Conservation (phyloP, 768 basidiomycete species). For the Panaeolus papilionaceus region DNA sequence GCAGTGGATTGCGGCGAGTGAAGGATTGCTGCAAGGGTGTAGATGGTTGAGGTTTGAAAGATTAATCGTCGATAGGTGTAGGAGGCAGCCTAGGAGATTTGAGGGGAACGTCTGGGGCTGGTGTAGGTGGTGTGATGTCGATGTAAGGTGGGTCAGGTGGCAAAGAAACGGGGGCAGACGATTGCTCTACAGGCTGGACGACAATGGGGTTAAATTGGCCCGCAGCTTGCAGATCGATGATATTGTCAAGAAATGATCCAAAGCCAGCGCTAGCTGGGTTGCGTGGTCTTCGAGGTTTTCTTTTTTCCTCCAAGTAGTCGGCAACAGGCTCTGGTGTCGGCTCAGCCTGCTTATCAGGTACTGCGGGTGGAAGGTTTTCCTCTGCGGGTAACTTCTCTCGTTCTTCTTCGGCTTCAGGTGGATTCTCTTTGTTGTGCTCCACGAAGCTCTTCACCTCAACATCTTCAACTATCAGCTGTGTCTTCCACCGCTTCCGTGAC, state of each 20-base stretch:
- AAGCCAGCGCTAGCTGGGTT: not conserved
- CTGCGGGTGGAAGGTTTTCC: not conserved
- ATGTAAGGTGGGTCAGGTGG: not conserved
- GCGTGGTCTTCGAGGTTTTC: constrained; percentile 5
- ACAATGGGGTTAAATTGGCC: not conserved
- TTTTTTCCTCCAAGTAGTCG: constrained; percentile 6
- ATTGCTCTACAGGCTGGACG: not conserved
- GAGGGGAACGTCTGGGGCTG: not conserved
- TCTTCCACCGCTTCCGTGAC: not conserved
- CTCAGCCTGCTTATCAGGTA: not conserved
- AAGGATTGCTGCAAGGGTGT: not conserved
- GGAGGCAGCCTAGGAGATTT: not conserved
- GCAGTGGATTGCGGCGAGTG: not conserved
- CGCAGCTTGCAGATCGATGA: constrained; percentile 1
- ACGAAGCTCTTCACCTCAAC: not conserved
- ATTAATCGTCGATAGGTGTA: not conserved
- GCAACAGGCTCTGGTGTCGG: not conserved
- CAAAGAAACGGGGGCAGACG: not conserved
- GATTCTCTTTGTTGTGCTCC: not conserved
- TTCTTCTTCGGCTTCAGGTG: not conserved
- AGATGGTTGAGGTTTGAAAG: not conserved
- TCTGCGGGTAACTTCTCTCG: not conserved
- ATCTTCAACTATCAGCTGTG: not conserved
- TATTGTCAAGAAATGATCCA: constrained; percentile 3
- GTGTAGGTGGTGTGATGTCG: not conserved